Percentiles rank a stretch among this genome's conserved stretches.
phyloP scores from a whole-genome alignment of 176 grass and related monocot species.

The Rhynchospora breviuscula region DNA sequence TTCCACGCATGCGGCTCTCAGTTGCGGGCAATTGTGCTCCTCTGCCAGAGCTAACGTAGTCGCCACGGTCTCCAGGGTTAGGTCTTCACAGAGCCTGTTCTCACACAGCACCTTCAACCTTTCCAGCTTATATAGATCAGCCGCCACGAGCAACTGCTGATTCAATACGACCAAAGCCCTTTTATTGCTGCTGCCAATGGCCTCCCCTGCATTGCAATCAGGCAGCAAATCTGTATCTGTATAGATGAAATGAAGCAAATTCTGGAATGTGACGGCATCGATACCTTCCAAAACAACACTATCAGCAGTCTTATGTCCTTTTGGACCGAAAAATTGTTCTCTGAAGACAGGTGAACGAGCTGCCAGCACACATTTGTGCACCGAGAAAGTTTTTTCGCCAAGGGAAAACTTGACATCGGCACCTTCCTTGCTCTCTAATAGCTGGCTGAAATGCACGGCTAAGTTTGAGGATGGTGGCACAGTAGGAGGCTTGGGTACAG shows the following conservation, averaged over 20 bases:
- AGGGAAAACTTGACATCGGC: not conserved
- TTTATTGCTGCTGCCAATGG: not conserved
- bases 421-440: not conserved
- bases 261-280: not conserved
- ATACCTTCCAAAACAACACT: not conserved
- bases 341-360: constrained; percentile 19
- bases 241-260: constrained; percentile 24
- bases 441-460: not conserved
- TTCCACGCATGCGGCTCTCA: constrained; percentile 11
- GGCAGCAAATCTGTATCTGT: not conserved
- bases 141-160: not conserved
- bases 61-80: constrained; percentile 10
- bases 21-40: not conserved
- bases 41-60: not conserved
- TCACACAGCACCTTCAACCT: constrained; percentile 6
- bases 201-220: not conserved
- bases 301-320: not conserved
- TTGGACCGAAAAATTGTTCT: not conserved
- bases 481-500: not conserved
- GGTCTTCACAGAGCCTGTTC: constrained; percentile 2
- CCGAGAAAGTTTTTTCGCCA: not conserved
- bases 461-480: not conserved
- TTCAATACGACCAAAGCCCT: not conserved
- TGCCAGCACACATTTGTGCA: constrained; percentile 20
- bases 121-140: constrained; percentile 5